phyloP scores from a whole-genome alignment of 2,329 filamentous ascomycete genomes.

The Paecilomyces dactylethromorphus region DNA sequence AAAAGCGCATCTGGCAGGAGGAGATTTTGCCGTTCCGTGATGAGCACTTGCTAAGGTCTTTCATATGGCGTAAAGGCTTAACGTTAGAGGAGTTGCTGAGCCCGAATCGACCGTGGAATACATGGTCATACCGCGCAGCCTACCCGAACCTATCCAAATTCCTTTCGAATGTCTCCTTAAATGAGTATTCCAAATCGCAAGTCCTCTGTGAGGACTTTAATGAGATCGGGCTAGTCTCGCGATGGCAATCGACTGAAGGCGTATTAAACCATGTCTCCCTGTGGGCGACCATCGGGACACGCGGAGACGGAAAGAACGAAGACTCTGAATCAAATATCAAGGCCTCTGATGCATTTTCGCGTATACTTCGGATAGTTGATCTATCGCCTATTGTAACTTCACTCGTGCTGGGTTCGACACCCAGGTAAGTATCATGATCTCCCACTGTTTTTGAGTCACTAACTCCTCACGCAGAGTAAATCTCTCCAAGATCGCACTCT shows the following conservation, averaged over 20 bases:
- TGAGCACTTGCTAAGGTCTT: neutral
- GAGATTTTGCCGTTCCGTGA: neutral
- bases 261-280: neutral
- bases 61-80: neutral
- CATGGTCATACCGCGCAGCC: slow-evolving; percentile 5
- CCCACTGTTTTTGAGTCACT: neutral
- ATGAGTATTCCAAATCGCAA: slow-evolving; percentile 1
- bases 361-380: neutral
- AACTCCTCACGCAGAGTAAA: neutral
- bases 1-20: neutral
- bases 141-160: slow-evolving; percentile 4
- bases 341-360: neutral
- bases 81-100: neutral
- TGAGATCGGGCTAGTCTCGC: neutral
- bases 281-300: neutral
- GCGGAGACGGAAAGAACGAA: neutral
- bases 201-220: slow-evolving; percentile 4
- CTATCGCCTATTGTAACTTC: neutral
- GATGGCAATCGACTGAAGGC: neutral
- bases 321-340: neutral
- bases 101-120: neutral
- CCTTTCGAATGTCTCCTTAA: slow-evolving; percentile 3
- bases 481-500: neutral
- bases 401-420: neutral
- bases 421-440: neutral